These are phyloP conservation scores for Arthrobotrys sphaeroides DNA, from an alignment of 2,329 filamentous ascomycete species.

Conservation along the genomic window DNA sequence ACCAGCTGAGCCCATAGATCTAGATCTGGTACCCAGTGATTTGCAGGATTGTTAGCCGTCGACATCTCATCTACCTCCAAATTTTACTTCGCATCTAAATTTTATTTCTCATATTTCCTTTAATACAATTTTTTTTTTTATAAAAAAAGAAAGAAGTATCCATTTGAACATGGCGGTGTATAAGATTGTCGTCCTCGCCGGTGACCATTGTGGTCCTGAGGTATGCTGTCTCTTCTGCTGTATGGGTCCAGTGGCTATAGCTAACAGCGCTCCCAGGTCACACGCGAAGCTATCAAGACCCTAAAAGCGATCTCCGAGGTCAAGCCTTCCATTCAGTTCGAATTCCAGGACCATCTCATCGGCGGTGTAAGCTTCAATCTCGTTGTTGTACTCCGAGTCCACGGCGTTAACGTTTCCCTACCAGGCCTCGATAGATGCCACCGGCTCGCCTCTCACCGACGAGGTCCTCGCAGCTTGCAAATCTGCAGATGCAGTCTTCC, in stretches of 20 bases:
- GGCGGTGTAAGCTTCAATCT: constrained; percentile 78
- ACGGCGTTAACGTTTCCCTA: constrained; percentile 33
- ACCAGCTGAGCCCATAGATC: too few species aligned
- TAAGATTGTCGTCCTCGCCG: constrained; percentile 57
- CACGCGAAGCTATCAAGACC: constrained; percentile 84
- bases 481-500: constrained; percentile 84
- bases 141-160: not conserved
- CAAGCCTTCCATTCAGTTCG: constrained; percentile 79
- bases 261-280: constrained; percentile 68
- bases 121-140: not conserved
- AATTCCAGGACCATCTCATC: constrained; percentile 87
- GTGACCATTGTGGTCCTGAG: constrained; percentile 85
- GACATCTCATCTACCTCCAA: not conserved
- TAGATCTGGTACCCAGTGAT: not conserved
- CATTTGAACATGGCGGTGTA: constrained; percentile 34
- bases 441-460: constrained; percentile 80
- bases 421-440: constrained; percentile 87
- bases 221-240: constrained; percentile 64
- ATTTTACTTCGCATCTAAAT: not conserved
- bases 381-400: not conserved
- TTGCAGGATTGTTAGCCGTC: not conserved
- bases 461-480: constrained; percentile 84
- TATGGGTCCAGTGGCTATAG: constrained; percentile 32
- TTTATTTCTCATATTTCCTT: not conserved
- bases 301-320: constrained; percentile 79